These are phyloP conservation scores for Diacronema lutheri DNA, from an alignment of 78 protist species.

Conservation along the genomic window DNA sequence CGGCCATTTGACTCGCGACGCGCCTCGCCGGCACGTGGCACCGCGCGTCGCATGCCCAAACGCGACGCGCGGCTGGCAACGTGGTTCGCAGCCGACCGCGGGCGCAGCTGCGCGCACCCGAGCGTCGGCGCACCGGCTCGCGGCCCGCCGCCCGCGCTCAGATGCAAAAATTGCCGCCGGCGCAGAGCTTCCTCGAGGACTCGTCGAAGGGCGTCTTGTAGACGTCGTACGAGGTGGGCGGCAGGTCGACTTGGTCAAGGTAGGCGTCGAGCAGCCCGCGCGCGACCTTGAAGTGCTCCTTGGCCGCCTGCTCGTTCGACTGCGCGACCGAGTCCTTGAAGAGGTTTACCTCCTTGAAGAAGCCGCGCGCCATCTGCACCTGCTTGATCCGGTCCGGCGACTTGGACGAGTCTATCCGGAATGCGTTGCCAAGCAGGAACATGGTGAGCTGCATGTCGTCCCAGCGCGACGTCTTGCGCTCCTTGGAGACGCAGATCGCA, in stretches of 20 bases:
- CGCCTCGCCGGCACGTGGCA: no score
- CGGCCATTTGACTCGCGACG: no score
- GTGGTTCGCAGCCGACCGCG: no score
- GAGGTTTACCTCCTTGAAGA: neutral
- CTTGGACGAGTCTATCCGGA: constrained; percentile 10
- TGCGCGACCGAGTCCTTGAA: neutral
- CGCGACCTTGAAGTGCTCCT: neutral
- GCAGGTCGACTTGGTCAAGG: neutral
- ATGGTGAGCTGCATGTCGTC: neutral
- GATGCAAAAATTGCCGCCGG: neutral
- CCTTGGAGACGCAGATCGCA: neutral
- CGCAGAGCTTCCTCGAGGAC: neutral
- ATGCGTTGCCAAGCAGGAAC: constrained; percentile 22
- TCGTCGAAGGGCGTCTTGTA: neutral
- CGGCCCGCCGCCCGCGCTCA: neutral
- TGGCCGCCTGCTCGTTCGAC: neutral
- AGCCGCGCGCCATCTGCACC: neutral
- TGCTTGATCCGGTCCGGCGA: neutral
- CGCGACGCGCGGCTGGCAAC: no score
- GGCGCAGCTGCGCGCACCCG: no score
- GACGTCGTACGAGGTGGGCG: neutral
- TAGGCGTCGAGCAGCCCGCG: neutral
- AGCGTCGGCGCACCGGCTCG: no score
- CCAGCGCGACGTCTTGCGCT: neutral
- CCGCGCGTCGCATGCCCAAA: no score